A percentile compares a stretch with the other conserved stretches of the same genome.
phyloP scores from a whole-genome alignment of 2,329 filamentous ascomycete species.

The Calycina marina region DNA sequence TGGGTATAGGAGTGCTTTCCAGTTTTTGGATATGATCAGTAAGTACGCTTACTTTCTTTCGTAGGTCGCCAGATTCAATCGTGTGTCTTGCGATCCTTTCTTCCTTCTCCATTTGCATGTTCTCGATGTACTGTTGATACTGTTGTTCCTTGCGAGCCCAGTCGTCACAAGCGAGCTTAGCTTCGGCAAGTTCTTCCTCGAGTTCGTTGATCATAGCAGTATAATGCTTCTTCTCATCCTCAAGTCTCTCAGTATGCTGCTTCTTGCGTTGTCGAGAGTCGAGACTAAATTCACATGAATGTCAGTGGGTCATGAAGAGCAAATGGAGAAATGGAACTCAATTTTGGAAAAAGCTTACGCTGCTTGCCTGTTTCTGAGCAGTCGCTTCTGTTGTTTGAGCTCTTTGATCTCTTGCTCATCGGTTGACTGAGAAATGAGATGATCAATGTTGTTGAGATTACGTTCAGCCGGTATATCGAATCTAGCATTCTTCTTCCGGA shows the following conservation, averaged over 20 bases:
- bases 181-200: constrained; percentile 59
- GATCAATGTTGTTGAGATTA: constrained; percentile 88
- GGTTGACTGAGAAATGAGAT: constrained; percentile 73
- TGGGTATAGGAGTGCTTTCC: constrained; percentile 43
- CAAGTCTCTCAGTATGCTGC: constrained; percentile 89
- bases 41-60: constrained; percentile 81
- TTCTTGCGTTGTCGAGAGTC: constrained; percentile 97
- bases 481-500: constrained; percentile 96
- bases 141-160: constrained; percentile 61
- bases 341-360: constrained; percentile 50
- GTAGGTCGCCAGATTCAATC: constrained; percentile 76
- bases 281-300: constrained; percentile 45
- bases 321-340: constrained; percentile 10
- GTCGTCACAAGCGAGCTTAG: constrained; percentile 56
- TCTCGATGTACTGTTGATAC: constrained; percentile 60
- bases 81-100: constrained; percentile 82
- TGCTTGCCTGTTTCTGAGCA: constrained; percentile 89
- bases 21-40: constrained; percentile 57
- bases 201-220: constrained; percentile 61
- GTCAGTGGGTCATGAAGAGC: constrained; percentile 12
- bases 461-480: constrained; percentile 94
- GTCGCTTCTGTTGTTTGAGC: constrained; percentile 92
- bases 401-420: constrained; percentile 94
- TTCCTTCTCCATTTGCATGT: constrained; percentile 73
- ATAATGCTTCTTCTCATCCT: constrained; percentile 92